Conservation (phyloP, 192 early-diverging fungal species). For the Gonapodya sp. region DNA sequence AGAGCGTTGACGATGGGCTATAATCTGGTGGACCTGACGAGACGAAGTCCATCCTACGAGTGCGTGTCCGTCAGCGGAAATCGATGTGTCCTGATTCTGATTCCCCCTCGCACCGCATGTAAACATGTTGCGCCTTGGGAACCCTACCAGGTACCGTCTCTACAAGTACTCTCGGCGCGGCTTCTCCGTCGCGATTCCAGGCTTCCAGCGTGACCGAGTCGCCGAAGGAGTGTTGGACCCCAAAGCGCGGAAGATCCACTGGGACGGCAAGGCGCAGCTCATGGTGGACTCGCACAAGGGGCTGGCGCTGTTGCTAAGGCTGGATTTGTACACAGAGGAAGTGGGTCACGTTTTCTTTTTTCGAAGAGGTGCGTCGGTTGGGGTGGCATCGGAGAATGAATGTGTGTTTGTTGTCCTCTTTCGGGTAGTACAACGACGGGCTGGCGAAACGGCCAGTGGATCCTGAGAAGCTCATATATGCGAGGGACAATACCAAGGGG, state of each 20-base stretch:
- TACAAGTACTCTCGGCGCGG: constrained; percentile 7
- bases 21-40: constrained; percentile 19
- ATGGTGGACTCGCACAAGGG: neutral
- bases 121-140: too few relatives aligned
- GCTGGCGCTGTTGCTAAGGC: neutral
- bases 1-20: constrained; percentile 14
- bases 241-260: neutral
- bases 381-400: neutral
- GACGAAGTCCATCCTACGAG: constrained; percentile 21
- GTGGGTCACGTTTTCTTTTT: neutral
- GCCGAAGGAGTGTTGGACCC: neutral
- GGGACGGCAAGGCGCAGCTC: neutral
- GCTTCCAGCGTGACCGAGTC: neutral
- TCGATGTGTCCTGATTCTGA: too few relatives aligned
- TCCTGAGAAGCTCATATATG: neutral
- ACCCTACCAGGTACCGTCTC: neutral
- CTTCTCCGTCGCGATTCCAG: neutral
- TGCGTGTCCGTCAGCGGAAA: too few relatives aligned
- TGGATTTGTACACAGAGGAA: neutral
- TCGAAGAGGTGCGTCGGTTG: neutral
- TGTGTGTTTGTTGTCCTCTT: neutral
- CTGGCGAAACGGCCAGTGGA: neutral
- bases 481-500: neutral
- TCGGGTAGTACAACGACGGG: neutral
- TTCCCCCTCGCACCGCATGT: too few relatives aligned